Evolutionary conservation across 2,329 filamentous ascomycete species (phyloP), one percentile per base, ranked within the genome.

Genomic region (Cadophora sp.): DNA sequence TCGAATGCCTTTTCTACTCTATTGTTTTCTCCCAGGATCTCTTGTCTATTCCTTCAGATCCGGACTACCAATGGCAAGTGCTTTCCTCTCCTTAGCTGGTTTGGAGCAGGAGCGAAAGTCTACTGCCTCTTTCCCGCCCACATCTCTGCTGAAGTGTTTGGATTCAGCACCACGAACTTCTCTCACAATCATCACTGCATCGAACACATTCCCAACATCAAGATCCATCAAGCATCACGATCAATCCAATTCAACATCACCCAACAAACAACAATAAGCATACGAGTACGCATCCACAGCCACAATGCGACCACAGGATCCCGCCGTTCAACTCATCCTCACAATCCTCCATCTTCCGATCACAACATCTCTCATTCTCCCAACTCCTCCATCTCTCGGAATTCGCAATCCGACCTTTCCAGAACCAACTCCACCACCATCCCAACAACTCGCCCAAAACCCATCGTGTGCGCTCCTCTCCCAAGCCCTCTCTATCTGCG

Each of bases 401-500:
- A 18, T 58, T 7, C 64, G 63, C 20, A 16, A n/a, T n/a, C 51
- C 64, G 4, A 60, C 65, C 22, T 63, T 63, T 14, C 65, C 59
- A 7, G 59, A 63, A 27, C 59, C 59, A 22, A 63, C 60, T 11
- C 24, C 64, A 5, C 59, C 64, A 11, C 53, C 55, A 20, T 53
- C 47, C 48, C 47, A 48, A 48, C 43, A 30, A 18, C 48, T 27
- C 61, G 36, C 56, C 7, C 43, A 45, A 48, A n/a, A 60, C 47
- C 39, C 64, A 36, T 48, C 65, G 43, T 47, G 47, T 63, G 48
- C 66, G 53, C 45, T 66, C 27, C 68, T 74, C 18, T 66, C 66
- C 8, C 61, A 69, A 61, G 69, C 71, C 5, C 70, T 75, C 14
- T 66, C 62, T 3, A 71, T 70, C 36, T 75, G 74, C 69, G 63